These are phyloP conservation scores for Xylaria sp. DNA, from an alignment of 2,329 filamentous ascomycete species.

Conservation along the genomic window DNA sequence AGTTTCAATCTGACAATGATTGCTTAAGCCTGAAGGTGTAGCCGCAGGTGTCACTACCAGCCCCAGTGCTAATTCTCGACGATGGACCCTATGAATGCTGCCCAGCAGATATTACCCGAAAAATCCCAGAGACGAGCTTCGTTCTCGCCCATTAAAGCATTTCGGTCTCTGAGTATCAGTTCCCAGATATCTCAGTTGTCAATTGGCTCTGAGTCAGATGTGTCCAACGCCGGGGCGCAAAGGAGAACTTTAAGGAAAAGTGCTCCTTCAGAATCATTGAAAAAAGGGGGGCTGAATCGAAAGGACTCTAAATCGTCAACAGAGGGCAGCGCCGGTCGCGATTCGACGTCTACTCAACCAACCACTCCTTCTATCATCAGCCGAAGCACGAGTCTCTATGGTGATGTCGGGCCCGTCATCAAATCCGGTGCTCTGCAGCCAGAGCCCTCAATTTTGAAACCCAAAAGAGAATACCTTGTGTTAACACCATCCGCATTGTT, in stretches of 20 bases:
- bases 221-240: conserved; percentile 36
- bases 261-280: conserved; percentile 40
- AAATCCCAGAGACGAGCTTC: conserved; percentile 46
- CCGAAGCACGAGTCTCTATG: conserved; percentile 46
- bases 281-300: conserved; percentile 44
- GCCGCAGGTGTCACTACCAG: conserved; percentile 6
- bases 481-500: conserved; percentile 62
- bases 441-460: conserved; percentile 60
- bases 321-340: conserved; percentile 43
- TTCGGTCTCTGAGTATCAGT: conserved; percentile 49
- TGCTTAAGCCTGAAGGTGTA: conserved; percentile 11
- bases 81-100: conserved; percentile 44
- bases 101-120: conserved; percentile 39
- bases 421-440: conserved; percentile 61
- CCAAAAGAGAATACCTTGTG: conserved; percentile 62
- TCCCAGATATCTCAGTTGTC: conserved; percentile 46
- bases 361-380: conserved; percentile 48
- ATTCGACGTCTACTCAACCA: conserved; percentile 47
- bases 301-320: conserved; percentile 48
- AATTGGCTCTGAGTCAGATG: conserved; percentile 44
- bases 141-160: conserved; percentile 48
- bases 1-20: conserved; percentile 20
- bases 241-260: conserved; percentile 45
- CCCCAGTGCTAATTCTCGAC: conserved; percentile 23
- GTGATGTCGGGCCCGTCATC: conserved; percentile 48